A percentile compares a stretch with the other conserved stretches of the same genome.
Evolutionary conservation across 257 asterid genomes (phyloP).

Genomic region (Plantago major): DNA sequence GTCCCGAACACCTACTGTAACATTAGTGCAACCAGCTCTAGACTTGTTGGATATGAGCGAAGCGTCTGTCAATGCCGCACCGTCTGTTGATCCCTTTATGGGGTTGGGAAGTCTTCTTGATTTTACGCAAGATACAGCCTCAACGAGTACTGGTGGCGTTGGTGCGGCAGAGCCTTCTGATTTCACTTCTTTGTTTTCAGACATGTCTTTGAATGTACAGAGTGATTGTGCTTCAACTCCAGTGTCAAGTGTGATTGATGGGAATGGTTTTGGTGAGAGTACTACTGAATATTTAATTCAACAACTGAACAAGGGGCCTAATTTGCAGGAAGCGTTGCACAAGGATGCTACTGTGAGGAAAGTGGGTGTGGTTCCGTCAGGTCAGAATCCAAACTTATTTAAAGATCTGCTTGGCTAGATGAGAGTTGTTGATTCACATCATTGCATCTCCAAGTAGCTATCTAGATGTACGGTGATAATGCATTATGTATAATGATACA

Average conservation of each 20-base stretch:
- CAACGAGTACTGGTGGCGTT: constrained; percentile 24
- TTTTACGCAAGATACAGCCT: constrained; percentile 38
- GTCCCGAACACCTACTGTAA: constrained; percentile 19
- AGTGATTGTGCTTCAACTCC: constrained; percentile 23
- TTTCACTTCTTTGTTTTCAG: constrained; percentile 55
- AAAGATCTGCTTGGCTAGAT: constrained; percentile 74
- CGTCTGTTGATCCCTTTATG: constrained; percentile 71
- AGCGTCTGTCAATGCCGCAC: constrained; percentile 37
- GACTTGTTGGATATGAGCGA: constrained; percentile 92
- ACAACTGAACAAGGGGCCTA: constrained; percentile 62
- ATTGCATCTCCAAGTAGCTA: constrained; percentile 13
- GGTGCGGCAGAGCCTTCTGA: constrained; percentile 42
- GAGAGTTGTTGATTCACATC: constrained; percentile 1
- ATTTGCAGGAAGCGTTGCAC: constrained; percentile 62
- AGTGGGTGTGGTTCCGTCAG: constrained; percentile 81
- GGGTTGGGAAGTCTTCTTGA: constrained; percentile 88
- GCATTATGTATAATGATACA: neutral
- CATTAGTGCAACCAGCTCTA: constrained; percentile 62
- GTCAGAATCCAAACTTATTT: constrained; percentile 87
- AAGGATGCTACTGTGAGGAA: constrained; percentile 91
- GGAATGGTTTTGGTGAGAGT: constrained; percentile 29
- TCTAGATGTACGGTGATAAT: neutral
- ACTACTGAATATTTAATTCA: constrained; percentile 5
- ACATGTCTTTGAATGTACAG: constrained; percentile 41
- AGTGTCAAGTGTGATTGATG: constrained; percentile 24